Conservation (phyloP, 2,329 filamentous ascomycete species). For the Nectriaceae sp. region DNA sequence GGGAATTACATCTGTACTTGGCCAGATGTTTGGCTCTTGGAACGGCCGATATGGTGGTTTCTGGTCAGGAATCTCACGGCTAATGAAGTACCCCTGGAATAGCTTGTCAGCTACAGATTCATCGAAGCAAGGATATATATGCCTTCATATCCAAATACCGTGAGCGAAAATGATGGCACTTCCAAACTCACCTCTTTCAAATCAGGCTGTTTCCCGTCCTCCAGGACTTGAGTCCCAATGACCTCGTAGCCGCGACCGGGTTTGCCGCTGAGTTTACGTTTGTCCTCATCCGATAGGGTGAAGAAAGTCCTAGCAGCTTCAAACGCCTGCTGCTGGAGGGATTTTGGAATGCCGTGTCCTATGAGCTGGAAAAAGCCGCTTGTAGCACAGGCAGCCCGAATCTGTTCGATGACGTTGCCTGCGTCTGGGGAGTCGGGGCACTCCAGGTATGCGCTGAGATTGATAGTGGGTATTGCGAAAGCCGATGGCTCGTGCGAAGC, state of each 20-base stretch:
- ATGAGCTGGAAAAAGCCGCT: background rate
- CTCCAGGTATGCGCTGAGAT: background rate
- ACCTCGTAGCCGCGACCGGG: background rate
- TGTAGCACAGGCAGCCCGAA: background rate
- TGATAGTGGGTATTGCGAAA: conserved; percentile 1
- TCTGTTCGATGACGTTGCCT: background rate
- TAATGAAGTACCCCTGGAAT: background rate
- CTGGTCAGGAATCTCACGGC: background rate
- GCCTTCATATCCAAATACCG: background rate
- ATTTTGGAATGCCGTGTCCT: background rate
- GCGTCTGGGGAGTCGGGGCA: background rate
- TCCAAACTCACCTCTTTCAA: background rate
- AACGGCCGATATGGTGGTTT: conserved; percentile 1
- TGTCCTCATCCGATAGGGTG: background rate
- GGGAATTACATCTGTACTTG: background rate
- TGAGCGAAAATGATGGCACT: background rate
- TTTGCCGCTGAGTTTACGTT: background rate
- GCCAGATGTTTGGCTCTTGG: background rate
- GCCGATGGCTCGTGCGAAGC: background rate
- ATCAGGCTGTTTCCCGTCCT: background rate
- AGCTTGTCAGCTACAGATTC: background rate
- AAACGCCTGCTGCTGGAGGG: background rate
- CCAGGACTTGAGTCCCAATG: background rate
- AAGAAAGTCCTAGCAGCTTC: background rate
- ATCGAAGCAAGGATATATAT: background rate